Evolutionary conservation across 83 land plant species (phyloP).

Genomic region (Picea abies): DNA sequence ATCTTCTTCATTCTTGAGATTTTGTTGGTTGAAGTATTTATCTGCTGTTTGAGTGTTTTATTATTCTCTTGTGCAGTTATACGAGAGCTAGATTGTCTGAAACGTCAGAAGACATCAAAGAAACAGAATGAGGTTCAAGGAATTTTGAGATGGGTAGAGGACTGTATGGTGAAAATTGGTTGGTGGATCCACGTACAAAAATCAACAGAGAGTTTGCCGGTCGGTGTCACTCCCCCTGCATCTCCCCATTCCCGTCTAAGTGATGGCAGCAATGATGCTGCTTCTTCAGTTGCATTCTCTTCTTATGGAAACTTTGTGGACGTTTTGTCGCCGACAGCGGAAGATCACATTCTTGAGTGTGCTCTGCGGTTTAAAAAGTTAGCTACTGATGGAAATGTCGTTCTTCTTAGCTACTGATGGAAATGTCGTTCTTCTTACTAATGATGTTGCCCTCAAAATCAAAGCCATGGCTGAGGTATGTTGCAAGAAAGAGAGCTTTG

Average conservation of each 20-base stretch:
- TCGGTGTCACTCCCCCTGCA: conserved; percentile 66
- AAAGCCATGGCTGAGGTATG: conserved; percentile 99
- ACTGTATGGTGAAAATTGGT: conserved; percentile 53
- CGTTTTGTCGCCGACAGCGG: conserved; percentile 74
- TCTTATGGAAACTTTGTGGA: conserved; percentile 32
- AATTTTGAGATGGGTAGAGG: conserved; percentile 69
- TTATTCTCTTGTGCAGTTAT: conserved; percentile 39
- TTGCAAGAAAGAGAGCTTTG: neutral
- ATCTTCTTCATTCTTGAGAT: neutral
- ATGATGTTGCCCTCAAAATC: conserved; percentile 83
- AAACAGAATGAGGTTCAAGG: conserved; percentile 36
- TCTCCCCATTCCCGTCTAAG: conserved; percentile 41
- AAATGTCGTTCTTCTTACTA: conserved; percentile 65
- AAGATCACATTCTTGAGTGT: conserved; percentile 89
- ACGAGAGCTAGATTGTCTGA: conserved; percentile 68
- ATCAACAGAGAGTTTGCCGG: conserved; percentile 33
- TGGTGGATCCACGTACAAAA: conserved; percentile 86
- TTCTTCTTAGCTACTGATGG: conserved; percentile 57
- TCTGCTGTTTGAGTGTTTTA: neutral
- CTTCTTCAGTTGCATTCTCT: conserved; percentile 23
- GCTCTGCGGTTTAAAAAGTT: conserved; percentile 62
- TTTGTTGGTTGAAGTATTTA: neutral
- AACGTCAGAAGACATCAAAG: conserved; percentile 35
- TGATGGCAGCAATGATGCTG: conserved; percentile 16
- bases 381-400: conserved; percentile 51